phyloP scores from a whole-genome alignment of 1,139 yeast species.

The Pichia sp. region DNA sequence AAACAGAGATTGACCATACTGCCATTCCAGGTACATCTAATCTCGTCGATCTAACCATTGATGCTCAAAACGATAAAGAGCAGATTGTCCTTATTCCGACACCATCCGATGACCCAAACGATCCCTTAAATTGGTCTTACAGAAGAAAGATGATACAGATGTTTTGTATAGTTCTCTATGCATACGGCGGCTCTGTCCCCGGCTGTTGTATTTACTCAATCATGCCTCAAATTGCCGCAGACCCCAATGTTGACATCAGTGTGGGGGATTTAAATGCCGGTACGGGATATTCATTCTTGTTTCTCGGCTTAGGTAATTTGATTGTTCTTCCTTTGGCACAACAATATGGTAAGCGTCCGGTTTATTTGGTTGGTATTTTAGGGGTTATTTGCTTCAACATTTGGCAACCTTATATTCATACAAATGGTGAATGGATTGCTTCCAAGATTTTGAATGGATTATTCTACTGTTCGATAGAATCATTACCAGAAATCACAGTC shows the following conservation, averaged over 20 bases:
- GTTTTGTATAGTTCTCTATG: conserved; percentile 35
- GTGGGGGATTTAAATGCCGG: conserved; percentile 40
- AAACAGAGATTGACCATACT: conserved; percentile 26
- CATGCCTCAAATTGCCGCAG: conserved; percentile 33
- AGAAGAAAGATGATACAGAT: conserved; percentile 31
- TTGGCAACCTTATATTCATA: conserved; percentile 37
- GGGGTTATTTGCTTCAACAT: conserved; percentile 33
- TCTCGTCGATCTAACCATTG: conserved; percentile 42
- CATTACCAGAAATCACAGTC: conserved; percentile 45
- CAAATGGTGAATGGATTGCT: conserved; percentile 37
- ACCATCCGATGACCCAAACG: conserved; percentile 42
- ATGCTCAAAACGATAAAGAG: conserved; percentile 28
- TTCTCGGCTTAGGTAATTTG: conserved; percentile 43
- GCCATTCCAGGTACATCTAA: conserved; percentile 59
- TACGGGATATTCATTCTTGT: conserved; percentile 43
- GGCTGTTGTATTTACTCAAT: conserved; percentile 43
- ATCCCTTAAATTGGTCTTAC: conserved; percentile 39
- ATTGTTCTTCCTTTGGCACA: conserved; percentile 45
- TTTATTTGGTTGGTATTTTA: conserved; percentile 34
- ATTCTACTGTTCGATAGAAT: conserved; percentile 48
- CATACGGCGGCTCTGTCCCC: conserved; percentile 39
- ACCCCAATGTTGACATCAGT: conserved; percentile 30
- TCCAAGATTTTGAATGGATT: conserved; percentile 40
- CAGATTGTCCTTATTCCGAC: conserved; percentile 36
- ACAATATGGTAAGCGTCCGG: conserved; percentile 48